Conservation (phyloP, 2,329 filamentous ascomycete species). For the Alternaria atra region DNA sequence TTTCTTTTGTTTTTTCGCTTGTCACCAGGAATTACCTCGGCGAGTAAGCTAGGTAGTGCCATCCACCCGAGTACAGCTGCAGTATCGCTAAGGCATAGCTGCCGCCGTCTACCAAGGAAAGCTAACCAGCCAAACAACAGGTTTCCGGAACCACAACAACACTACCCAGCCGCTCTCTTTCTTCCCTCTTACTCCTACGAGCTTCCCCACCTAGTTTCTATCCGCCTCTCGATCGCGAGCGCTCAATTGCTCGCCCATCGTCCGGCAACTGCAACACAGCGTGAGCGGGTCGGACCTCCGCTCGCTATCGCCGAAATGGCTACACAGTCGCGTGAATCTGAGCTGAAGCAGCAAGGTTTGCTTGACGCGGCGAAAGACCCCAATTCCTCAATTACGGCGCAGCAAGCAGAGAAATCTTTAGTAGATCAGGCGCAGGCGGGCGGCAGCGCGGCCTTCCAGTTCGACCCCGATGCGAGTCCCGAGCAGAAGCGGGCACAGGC, state of each 20-base stretch:
- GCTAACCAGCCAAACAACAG: slow-evolving; percentile 17
- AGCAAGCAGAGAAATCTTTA: slow-evolving; percentile 76
- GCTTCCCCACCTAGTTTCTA: background rate
- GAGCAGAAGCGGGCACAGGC: slow-evolving; percentile 87
- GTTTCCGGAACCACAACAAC: slow-evolving; percentile 10
- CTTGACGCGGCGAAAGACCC: slow-evolving; percentile 80
- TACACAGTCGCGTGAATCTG: slow-evolving; percentile 54
- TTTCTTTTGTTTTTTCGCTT: slow-evolving; percentile 8
- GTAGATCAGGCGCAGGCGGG: slow-evolving; percentile 80
- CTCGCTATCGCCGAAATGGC: slow-evolving; percentile 37
- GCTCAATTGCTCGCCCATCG: slow-evolving; percentile 18
- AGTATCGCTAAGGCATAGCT: slow-evolving; percentile 20
- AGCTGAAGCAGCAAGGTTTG: slow-evolving; percentile 83
- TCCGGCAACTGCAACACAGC: slow-evolving; percentile 5
- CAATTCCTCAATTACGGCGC: slow-evolving; percentile 70
- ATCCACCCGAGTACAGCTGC: slow-evolving; percentile 10
- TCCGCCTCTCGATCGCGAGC: slow-evolving; percentile 3
- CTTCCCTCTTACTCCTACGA: background rate
- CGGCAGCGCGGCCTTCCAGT: slow-evolving; percentile 81
- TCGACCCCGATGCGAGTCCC: slow-evolving; percentile 83
- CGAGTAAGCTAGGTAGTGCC: slow-evolving; percentile 9
- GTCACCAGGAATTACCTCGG: slow-evolving; percentile 7
- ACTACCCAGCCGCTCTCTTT: slow-evolving; percentile 9
- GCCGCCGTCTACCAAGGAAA: slow-evolving; percentile 14
- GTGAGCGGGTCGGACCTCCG: slow-evolving; percentile 15